Evolutionary conservation across 2,329 filamentous ascomycete genomes (phyloP), one percentile per base, ranked within the genome.

Genomic region (Diaporthe velutina): DNA sequence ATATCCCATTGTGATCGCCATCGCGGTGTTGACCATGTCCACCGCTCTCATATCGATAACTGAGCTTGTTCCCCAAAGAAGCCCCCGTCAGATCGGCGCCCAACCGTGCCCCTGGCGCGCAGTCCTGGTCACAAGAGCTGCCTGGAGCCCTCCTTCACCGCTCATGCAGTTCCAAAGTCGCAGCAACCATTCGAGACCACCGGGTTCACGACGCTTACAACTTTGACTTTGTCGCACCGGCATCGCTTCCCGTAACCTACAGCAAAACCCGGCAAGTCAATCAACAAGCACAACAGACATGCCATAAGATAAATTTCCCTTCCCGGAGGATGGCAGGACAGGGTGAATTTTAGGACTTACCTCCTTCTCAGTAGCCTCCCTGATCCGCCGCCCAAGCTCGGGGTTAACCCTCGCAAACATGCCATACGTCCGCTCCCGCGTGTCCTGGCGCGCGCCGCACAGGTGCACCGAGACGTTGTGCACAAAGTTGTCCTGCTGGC

Each of bases 401-500:
- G 82, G 76, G 77, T 91, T 87, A n/a, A 93, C 89, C 58, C 84
- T 86, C 54, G 81, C 80, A 81, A 92, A 93, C 89, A 92, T 91
- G 70, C 85, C 88, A 79, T 92, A 92, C 22, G 90, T 91, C 55
- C 88, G 85, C 78, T 88, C 85, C 50, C 91, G 86, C 50, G 91
- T 89, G 77, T 88, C 87, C 74, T 85, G 83, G 77, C 88, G 84
- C 2, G 90, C 90, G 68, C 83, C 87, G 58, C 83, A 83, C 76
- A 93, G 82, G 78, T 93, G 90, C 4, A 84, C 89, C 3, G 90
- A 83, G 25, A 93, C 85, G 77, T 93, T 93, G 73, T 84, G 80
- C 52, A 93, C 83, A 74, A 92, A 91, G 80, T 91, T 90, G 3
- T 90, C 87, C 81, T 93, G 90, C 80, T 92, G 91, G 3, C 90